phyloP scores from a whole-genome alignment of 1,284 basidiomycete species.

The Ganoderma resinaceum region DNA sequence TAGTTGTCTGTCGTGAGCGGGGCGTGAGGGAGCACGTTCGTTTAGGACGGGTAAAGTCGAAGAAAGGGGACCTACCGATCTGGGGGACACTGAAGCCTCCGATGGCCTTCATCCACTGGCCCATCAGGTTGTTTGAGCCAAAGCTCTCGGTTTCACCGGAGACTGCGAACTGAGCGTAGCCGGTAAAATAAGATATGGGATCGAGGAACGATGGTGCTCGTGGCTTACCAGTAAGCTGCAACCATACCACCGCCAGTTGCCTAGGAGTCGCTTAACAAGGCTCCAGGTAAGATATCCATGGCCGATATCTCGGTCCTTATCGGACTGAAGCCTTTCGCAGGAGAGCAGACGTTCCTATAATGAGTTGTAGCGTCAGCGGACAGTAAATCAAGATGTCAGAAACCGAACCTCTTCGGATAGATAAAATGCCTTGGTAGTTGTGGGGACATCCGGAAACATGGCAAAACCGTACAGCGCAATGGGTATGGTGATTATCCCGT shows the following conservation, averaged over 20 bases:
- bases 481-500: conserved; percentile 76
- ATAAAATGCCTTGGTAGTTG: conserved; percentile 71
- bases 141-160: conserved; percentile 76
- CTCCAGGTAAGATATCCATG: conserved; percentile 56
- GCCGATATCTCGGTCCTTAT: conserved; percentile 43
- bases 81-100: conserved; percentile 69
- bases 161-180: conserved; percentile 57
- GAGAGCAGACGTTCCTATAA: conserved; percentile 63
- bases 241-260: conserved; percentile 74
- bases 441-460: conserved; percentile 76
- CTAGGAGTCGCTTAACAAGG: conserved; percentile 58
- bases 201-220: not conserved
- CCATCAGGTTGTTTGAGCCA: conserved; percentile 79
- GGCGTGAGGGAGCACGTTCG: not conserved
- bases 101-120: conserved; percentile 73
- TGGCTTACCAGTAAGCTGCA: conserved; percentile 63
- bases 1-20: conserved; percentile 56
- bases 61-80: conserved; percentile 47
- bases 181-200: not conserved
- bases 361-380: not conserved
- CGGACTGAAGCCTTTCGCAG: conserved; percentile 49
- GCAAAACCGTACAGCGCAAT: conserved; percentile 78
- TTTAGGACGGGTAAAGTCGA: no score
- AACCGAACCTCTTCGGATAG: conserved; percentile 60
- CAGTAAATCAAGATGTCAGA: conserved; percentile 16